These are phyloP conservation scores for Effrenium voratum DNA, from an alignment of 73 alveolate species.

Conservation along the genomic window DNA sequence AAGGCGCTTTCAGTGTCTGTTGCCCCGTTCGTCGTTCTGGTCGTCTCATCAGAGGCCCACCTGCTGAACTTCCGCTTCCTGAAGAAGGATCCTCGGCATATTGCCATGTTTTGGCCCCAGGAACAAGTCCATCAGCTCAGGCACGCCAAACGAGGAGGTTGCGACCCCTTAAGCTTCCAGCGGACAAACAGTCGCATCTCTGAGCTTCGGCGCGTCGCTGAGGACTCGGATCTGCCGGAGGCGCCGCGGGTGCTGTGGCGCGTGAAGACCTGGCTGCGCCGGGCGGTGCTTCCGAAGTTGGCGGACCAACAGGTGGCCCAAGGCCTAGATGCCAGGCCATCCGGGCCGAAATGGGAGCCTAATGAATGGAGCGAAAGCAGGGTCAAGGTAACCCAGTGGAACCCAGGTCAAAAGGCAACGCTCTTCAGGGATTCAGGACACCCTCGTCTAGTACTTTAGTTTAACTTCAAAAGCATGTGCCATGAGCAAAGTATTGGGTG, in stretches of 20 bases:
- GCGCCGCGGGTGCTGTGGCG: conserved; percentile 27
- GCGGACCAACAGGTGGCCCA: not conserved
- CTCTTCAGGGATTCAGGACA: too few relatives aligned
- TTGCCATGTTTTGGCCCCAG: not conserved
- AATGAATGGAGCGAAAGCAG: too few relatives aligned
- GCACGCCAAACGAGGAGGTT: too few relatives aligned
- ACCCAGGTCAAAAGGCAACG: too few relatives aligned
- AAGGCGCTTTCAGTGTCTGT: too few relatives aligned
- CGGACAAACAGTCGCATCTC: not conserved
- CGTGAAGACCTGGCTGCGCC: conserved; percentile 14
- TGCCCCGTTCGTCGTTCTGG: too few relatives aligned
- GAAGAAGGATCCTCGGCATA: not conserved
- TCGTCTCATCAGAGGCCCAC: not conserved
- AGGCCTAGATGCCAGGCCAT: not conserved
- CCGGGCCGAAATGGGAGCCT: too few relatives aligned
- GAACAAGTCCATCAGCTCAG: too few relatives aligned
- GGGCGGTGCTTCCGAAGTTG: not conserved
- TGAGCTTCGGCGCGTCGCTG: not conserved
- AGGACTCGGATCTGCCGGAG: not conserved
- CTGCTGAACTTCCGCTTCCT: not conserved
- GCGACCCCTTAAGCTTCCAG: not conserved
- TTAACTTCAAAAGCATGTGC: too few relatives aligned
- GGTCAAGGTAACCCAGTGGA: too few relatives aligned
- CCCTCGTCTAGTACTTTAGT: too few relatives aligned
- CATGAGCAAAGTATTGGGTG: too few relatives aligned